Evolutionary conservation across 495 filamentous ascomycete genomes (phyloP), one percentile per base, ranked within the genome.

Genomic region (Pyronema omphalodes): DNA sequence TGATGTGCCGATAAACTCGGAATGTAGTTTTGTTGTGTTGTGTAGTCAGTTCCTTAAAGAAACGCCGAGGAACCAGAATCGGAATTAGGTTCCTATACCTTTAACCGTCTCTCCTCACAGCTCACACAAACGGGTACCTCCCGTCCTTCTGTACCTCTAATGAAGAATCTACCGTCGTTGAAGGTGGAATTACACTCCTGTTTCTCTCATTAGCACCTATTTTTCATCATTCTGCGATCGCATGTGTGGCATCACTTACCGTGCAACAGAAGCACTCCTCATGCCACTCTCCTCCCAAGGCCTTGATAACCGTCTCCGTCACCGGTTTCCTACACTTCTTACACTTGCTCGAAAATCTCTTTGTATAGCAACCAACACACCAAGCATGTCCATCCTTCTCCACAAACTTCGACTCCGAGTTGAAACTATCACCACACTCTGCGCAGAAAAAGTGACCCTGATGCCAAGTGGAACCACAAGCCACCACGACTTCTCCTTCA

Each of bases 341-440:
- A 66, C 91, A 99, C 67, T 89, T 88, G 18, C 86, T 79, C 12
- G 81, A 81, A 18, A 85, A 94, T 19, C 93, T 78, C 56, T 88
- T 88, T 36, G 86, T 87, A 70, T 96, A 88, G 67, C 91, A 99
- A 36, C 73, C 72, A 12, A 96, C 76, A 67, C 91, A 99, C 93
- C 93, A 99, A 35, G 91, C 91, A 70, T 93, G 96, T n/a, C 89
- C 89, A 58, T 96, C 89, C 67, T 93, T 94, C 67, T 99, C 93
- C 18, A 99, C 91, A 66, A 65, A 66, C 69, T 77, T 54, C 52
- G 44, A 57, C 47, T 59, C 37, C 8, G 54, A 17, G 11, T 51
- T 49, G 44, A 56, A 59, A 37, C 54, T 56, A 74, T 99, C 91
- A 57, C 91, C 91, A 69, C 91, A 99, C 74, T 99, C 85, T 33